A percentile compares a stretch with the other conserved stretches of the same genome.
Conservation (phyloP, 441 rosid species). For the Populus hybrid region DNA sequence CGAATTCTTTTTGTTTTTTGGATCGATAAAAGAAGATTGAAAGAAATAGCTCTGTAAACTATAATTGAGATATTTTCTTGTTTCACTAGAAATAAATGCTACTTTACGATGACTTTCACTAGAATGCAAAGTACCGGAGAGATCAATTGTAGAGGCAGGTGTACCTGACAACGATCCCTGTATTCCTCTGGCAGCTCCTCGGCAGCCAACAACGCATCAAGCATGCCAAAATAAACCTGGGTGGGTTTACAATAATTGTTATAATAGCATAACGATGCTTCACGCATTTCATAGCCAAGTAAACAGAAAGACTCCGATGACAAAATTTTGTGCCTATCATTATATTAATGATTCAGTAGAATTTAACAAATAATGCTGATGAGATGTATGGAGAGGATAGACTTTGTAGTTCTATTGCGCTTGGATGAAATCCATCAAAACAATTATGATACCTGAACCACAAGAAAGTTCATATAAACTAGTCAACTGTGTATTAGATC, state of each 20-base stretch:
- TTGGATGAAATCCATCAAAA: neutral
- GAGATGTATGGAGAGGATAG: neutral
- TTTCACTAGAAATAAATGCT: neutral
- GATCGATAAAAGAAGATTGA: neutral
- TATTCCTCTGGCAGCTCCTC: constrained; percentile 70
- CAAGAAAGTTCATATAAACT: neutral
- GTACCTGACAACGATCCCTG: constrained; percentile 52
- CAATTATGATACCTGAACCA: neutral
- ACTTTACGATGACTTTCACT: neutral
- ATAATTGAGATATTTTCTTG: neutral
- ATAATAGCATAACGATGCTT: constrained; percentile 1
- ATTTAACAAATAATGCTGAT: neutral
- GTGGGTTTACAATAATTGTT: constrained; percentile 1
- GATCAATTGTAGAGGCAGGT: neutral
- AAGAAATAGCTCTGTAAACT: neutral
- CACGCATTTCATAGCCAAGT: neutral
- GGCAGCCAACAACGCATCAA: constrained; percentile 57
- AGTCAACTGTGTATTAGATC: neutral
- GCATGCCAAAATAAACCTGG: constrained; percentile 74
- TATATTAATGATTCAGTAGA: neutral
- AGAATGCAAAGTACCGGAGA: neutral
- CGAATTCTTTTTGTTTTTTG: neutral
- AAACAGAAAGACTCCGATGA: neutral
- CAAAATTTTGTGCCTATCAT: neutral
- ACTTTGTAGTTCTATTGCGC: neutral